A percentile compares a stretch with the other conserved stretches of the same genome.
phyloP scores from a whole-genome alignment of 371 early-diverging fungal species.

The Mucor indicus region DNA sequence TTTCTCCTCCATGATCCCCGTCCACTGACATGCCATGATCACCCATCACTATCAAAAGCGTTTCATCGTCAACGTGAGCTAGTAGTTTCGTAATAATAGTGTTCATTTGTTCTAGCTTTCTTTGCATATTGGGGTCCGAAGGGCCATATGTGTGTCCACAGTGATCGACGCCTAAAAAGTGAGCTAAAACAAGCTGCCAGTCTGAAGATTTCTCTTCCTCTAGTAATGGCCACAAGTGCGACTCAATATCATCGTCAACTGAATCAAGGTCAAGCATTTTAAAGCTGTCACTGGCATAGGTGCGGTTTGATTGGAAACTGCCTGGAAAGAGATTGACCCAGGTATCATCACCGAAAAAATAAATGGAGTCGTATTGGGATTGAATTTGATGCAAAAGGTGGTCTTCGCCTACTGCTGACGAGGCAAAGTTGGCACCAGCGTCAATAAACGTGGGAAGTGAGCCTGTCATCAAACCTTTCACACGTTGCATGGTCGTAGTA shows the following conservation, averaged over 20 bases:
- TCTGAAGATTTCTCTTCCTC: constrained; percentile 2
- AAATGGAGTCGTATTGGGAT: constrained; percentile 49
- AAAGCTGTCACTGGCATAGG: constrained; percentile 81
- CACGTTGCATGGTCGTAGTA: constrained; percentile 93
- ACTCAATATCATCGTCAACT: constrained; percentile 83
- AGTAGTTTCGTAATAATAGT: constrained; percentile 67
- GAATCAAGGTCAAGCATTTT: constrained; percentile 93
- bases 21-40: constrained; percentile 99
- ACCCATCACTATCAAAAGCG: constrained; percentile 91
- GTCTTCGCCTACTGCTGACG: constrained; percentile 81
- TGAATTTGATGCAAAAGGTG: constrained; percentile 60
- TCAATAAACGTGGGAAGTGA: constrained; percentile 93
- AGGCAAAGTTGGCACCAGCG: constrained; percentile 91
- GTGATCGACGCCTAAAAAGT: constrained; percentile 96
- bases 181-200: constrained; percentile 85
- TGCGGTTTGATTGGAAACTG: constrained; percentile 51
- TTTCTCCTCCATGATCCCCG: constrained; percentile 98
- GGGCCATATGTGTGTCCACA: constrained; percentile 94
- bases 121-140: constrained; percentile 79
- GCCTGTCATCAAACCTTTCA: constrained; percentile 91
- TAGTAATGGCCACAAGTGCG: constrained; percentile 58
- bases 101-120: constrained; percentile 85
- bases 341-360: constrained; percentile 91
- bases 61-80: constrained; percentile 75
- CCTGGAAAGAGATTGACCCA: constrained; percentile 86